Conservation (phyloP, 805 yeast genomes). For the Pichia scutulata region DNA sequence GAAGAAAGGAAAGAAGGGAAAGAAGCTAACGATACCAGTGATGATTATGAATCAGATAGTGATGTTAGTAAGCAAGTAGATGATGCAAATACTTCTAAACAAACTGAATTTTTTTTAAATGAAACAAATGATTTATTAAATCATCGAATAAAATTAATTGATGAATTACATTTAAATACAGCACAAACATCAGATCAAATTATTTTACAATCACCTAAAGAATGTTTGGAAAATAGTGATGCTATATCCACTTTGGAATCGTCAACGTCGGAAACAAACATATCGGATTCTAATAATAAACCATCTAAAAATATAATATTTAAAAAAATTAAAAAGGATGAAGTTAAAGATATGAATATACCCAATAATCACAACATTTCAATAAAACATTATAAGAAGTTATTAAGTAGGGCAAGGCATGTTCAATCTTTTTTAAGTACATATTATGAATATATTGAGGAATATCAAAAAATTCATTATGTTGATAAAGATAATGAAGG, state of each 20-base stretch:
- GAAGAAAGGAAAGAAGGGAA: background rate
- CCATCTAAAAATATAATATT: background rate
- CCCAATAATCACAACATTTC: slow-evolving; percentile 5
- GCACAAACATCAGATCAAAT: slow-evolving; percentile 15
- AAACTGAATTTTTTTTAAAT: slow-evolving; percentile 8
- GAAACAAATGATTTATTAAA: slow-evolving; percentile 37
- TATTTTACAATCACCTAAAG: background rate
- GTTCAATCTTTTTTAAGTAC: slow-evolving; percentile 31
- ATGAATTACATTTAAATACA: slow-evolving; percentile 34
- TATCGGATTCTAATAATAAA: background rate
- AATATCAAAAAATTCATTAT: slow-evolving; percentile 29
- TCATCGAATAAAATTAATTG: slow-evolving; percentile 34
- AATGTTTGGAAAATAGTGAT: background rate
- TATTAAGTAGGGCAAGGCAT: slow-evolving; percentile 6
- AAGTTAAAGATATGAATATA: background rate
- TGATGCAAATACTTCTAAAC: background rate
- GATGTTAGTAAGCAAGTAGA: background rate
- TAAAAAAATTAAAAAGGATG: background rate
- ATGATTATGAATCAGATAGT: background rate
- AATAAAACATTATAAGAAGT: slow-evolving; percentile 21
- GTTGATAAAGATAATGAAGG: slow-evolving; percentile 14
- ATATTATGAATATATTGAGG: slow-evolving; percentile 42
- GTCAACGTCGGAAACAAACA: background rate
- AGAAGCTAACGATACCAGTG: background rate
- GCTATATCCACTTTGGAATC: background rate